Evolutionary conservation across 169 alveolate species (phyloP), one percentile per base, ranked within the genome.

Genomic region (Cyclospora cayetanensis): DNA sequence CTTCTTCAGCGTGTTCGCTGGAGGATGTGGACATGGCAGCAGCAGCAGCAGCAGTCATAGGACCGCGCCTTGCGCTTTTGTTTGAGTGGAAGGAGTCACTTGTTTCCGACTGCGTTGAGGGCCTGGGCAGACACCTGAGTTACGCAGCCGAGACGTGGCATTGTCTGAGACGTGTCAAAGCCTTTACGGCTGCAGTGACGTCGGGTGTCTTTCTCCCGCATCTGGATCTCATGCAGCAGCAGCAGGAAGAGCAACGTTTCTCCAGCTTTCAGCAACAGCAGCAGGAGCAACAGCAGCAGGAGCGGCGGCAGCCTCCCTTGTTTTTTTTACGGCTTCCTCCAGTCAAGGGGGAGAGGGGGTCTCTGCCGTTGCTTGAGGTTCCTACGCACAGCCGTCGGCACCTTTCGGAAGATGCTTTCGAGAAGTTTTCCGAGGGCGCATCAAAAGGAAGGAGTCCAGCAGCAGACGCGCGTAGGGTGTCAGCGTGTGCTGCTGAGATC

Each of bases 121-220:
- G 63, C 27, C 53, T 72, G 27, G 84, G 50, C 25, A 39, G 84
- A 3, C 84, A 72, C 84, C 35, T 35, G 43, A 18, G 34, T 37
- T 72, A 35, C 25, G 84, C 84, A 4, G 60, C 50, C 29, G 27
- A 39, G 22, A 72, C 42, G 39, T 72, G 84, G 84, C 63, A 9
- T 20, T 72, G 84, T 37, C 42, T 72, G 35, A 53, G 50, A 31
- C 37, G 41, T 31, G 60, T 31, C 55, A 35, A 41, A 37, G 20
- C 39, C 27, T 37, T 72, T 7, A 31, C 9, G n/a, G 63, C 37
- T 60, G 60, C 84, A 1, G 25, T 72, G 22, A 39, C 22, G 63
- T 31, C 27, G 39, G 84, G 52, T 37, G 18, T 72, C 63, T 39
- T 72, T 25, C 50, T 72, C 35, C 84, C 84, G 63, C 50, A 72